Evolutionary conservation across 2,329 filamentous ascomycete genomes (phyloP).

Genomic region (Talaromyces sp.): DNA sequence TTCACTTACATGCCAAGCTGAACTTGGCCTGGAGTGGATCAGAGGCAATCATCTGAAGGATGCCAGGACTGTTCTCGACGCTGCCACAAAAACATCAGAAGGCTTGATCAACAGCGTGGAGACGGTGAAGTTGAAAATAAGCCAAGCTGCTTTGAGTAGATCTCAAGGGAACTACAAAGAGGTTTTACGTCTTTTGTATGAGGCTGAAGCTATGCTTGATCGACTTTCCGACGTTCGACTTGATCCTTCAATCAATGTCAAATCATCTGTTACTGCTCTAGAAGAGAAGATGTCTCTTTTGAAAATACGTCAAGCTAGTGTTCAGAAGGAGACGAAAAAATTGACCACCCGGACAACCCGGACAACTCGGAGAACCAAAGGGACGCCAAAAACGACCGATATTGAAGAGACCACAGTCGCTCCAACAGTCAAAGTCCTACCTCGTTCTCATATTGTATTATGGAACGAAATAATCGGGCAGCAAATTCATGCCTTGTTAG

Average conservation of each 20-base stretch:
- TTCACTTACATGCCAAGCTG: conserved; percentile 45
- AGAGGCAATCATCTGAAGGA: conserved; percentile 50
- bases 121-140: conserved; percentile 48
- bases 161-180: conserved; percentile 46
- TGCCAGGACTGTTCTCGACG: conserved; percentile 55
- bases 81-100: conserved; percentile 55
- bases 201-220: conserved; percentile 46
- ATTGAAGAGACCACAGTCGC: conserved; percentile 20
- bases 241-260: conserved; percentile 26
- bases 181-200: conserved; percentile 49
- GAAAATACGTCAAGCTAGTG: conserved; percentile 27
- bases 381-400: conserved; percentile 22
- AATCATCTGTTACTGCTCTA: conserved; percentile 32
- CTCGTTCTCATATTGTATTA: conserved; percentile 40
- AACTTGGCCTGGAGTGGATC: conserved; percentile 49
- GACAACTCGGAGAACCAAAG: conserved; percentile 31
- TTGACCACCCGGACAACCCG: conserved; percentile 29
- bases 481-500: conserved; percentile 48
- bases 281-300: conserved; percentile 44
- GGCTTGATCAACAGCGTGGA: conserved; percentile 50
- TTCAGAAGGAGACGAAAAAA: conserved; percentile 7
- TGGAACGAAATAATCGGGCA: conserved; percentile 50
- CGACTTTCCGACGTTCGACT: conserved; percentile 37
- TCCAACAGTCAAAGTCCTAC: conserved; percentile 30
- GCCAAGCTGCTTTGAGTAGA: conserved; percentile 46